Base-by-base conservation (phyloP, 2,329 filamentous ascomycete genomes). In the Cladosporium phlei region DNA sequence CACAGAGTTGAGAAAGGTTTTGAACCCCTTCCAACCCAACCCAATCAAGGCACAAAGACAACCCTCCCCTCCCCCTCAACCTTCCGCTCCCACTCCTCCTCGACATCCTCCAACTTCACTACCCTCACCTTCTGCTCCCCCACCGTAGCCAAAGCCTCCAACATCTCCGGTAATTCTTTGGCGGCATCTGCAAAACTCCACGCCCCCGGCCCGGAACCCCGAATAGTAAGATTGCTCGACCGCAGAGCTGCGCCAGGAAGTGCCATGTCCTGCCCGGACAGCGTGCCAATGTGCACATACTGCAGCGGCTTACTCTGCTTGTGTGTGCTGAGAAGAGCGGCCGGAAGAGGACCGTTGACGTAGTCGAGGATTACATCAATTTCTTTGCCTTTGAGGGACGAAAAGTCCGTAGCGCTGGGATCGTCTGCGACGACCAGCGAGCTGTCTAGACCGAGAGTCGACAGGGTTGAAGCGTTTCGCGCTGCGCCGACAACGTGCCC, bases 281-380 rank as follows among this genome's bases (percentile, higher is more conserved):
- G 55, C 1, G 65, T 61, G 4, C 77, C 77, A 46, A 80, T 74
- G 42, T 74, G 71, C 9, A 80, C 70, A 57, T 75, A 78, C 48
- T 78, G 75, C 19, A 77, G 65, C 0, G 72, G 66, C n/a, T 64
- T 67, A 22, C 58, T 59, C 1, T 67, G 64, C 27, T 61, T 65
- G 14, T 77, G 55, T 3, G 66, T 67, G 4, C 59, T 54, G 6
- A 79, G 62, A 8, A 74, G 59, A 4, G 69, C 67, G 9, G 66
- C 53, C 0, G 70, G 60, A 12, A 70, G 65, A 0, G 67, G 63
- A 0, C 77, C 78, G 59, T 76, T 80, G 6, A 82, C 62, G 55
- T 79, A 82, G 55, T 82, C 77, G 1, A 82, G 62, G 3, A 81
- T 68, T 2, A 80, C 67, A 50, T 81, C 76, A 24, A 72, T 71